A percentile compares a stretch with the other conserved stretches of the same genome.
These are phyloP conservation scores for Marasmius oreades DNA, from an alignment of 1,284 basidiomycete species.

Conservation along the genomic window DNA sequence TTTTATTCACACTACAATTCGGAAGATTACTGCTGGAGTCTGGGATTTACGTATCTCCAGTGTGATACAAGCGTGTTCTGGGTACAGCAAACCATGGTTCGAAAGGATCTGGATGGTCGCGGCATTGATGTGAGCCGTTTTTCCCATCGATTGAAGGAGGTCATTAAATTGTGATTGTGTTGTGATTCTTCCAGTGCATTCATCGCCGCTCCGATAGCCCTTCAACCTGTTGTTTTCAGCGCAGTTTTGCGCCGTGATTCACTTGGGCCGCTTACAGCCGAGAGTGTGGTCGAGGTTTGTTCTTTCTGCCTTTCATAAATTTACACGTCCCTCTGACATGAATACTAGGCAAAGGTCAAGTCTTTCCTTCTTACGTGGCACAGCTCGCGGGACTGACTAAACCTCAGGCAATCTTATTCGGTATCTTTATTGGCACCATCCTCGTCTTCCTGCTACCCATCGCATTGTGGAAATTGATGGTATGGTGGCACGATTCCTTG, in stretches of 20 bases:
- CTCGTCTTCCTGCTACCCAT: constrained; percentile 42
- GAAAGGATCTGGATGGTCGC: constrained; percentile 42
- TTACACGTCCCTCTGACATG: neutral
- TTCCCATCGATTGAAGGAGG: neutral
- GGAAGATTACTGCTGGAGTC: constrained; percentile 39
- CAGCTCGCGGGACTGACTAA: constrained; percentile 23
- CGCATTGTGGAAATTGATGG: constrained; percentile 45
- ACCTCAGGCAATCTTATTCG: constrained; percentile 36
- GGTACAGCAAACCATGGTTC: constrained; percentile 42
- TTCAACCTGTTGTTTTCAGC: constrained; percentile 33
- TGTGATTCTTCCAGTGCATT: constrained; percentile 1
- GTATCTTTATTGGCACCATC: constrained; percentile 34
- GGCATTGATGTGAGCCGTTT: constrained; percentile 35
- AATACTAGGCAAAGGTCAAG: constrained; percentile 8
- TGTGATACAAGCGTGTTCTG: constrained; percentile 35
- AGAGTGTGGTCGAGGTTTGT: neutral
- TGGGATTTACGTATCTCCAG: constrained; percentile 43
- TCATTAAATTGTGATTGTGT: neutral
- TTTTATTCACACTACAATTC: neutral
- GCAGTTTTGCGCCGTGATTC: constrained; percentile 20
- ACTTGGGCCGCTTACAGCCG: neutral
- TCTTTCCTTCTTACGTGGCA: neutral
- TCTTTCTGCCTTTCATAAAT: neutral
- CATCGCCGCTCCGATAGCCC: constrained; percentile 33
- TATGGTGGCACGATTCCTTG: constrained; percentile 21